Evolutionary conservation across 768 basidiomycete species (phyloP).

Genomic region (Mrakia blollopis): DNA sequence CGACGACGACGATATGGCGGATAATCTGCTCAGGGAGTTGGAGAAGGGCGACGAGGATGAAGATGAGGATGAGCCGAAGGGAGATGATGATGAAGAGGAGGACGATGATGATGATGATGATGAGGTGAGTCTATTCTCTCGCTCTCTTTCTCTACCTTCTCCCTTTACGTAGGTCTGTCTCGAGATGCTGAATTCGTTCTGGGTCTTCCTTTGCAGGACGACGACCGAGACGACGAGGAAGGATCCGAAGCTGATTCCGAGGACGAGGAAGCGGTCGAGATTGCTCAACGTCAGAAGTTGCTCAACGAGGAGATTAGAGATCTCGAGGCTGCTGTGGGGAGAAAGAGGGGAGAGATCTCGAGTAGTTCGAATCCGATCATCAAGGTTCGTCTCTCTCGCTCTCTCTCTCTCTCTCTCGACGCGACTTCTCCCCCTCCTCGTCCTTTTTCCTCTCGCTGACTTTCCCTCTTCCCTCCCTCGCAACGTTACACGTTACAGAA

Average conservation of each 20-base stretch:
- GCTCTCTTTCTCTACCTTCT: background rate
- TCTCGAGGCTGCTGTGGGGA: constrained; percentile 76
- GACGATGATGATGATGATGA: constrained; percentile 63
- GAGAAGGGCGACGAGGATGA: constrained; percentile 49
- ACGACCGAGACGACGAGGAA: constrained; percentile 54
- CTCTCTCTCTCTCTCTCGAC: background rate
- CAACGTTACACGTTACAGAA: constrained; percentile 50
- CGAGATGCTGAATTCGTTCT: background rate
- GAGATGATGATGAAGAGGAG: constrained; percentile 57
- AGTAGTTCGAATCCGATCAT: constrained; percentile 82
- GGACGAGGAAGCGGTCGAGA: constrained; percentile 33
- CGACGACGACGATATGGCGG: constrained; percentile 44
- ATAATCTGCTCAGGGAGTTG: constrained; percentile 26
- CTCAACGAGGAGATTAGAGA: constrained; percentile 85
- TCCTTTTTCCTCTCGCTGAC: background rate
- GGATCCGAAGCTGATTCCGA: constrained; percentile 66
- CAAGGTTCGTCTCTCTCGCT: constrained; percentile 52
- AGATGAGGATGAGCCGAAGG: constrained; percentile 57
- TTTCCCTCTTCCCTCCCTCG: background rate
- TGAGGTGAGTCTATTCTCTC: constrained; percentile 53
- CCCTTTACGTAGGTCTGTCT: background rate
- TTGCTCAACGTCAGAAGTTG: constrained; percentile 55
- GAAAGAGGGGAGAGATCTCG: constrained; percentile 76
- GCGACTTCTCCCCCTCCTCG: constrained; percentile 5
- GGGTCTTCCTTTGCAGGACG: constrained; percentile 39